Conservation (phyloP, 1,284 basidiomycete species). For the Puccinia hordei region DNA sequence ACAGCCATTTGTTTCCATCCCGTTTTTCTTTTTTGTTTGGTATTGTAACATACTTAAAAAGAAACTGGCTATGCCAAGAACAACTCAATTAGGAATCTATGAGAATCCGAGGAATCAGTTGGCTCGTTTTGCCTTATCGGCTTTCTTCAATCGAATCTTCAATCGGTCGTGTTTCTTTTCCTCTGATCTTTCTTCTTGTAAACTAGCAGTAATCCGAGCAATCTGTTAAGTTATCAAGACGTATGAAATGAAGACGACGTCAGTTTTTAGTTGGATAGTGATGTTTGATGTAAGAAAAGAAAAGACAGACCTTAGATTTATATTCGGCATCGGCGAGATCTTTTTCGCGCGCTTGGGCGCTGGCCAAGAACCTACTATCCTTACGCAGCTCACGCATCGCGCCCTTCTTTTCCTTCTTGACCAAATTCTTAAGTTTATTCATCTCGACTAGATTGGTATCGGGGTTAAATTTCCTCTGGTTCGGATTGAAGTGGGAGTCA, state of each 20-base stretch:
- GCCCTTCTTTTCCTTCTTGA: constrained; percentile 95
- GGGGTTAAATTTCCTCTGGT: constrained; percentile 81
- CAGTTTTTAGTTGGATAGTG: not conserved
- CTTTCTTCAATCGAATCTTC: constrained; percentile 63
- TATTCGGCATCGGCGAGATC: constrained; percentile 76
- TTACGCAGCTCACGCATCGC: constrained; percentile 94
- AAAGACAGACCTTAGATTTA: constrained; percentile 59
- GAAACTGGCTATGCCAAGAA: too few relatives aligned
- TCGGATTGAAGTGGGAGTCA: constrained; percentile 78
- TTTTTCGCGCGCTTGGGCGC: constrained; percentile 79
- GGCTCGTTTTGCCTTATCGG: constrained; percentile 32
- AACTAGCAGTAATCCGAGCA: constrained; percentile 73
- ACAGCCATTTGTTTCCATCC: too few relatives aligned
- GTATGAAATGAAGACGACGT: not conserved
- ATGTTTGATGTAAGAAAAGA: not conserved
- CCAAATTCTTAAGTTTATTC: constrained; percentile 80
- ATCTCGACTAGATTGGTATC: constrained; percentile 87
- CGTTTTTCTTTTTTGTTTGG: too few relatives aligned
- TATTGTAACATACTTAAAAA: too few relatives aligned
- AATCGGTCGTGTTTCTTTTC: constrained; percentile 78
- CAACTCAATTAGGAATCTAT: too few relatives aligned
- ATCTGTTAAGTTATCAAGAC: constrained; percentile 52
- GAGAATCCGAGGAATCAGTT: not conserved
- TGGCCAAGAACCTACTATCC: constrained; percentile 89
- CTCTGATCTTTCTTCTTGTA: constrained; percentile 89